A percentile compares a stretch with the other conserved stretches of the same genome.
These are phyloP conservation scores for Arctium lappa DNA, from an alignment of 129 eudicot genomes.

Conservation along the genomic window DNA sequence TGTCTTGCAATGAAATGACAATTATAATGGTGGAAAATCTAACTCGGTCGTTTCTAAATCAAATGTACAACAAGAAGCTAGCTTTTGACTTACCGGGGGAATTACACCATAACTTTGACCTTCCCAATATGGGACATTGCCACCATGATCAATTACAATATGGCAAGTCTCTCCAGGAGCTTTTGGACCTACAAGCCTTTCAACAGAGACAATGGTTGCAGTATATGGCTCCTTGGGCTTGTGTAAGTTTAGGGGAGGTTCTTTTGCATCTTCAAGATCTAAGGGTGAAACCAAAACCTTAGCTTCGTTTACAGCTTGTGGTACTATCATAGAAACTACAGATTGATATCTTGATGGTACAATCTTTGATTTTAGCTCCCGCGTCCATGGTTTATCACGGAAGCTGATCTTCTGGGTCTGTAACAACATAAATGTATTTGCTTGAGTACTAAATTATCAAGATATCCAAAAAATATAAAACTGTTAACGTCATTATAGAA, in stretches of 20 bases:
- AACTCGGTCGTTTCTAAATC: background rate
- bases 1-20: background rate
- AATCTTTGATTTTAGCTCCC: conserved; percentile 46
- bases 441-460: background rate
- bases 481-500: background rate
- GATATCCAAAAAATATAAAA: background rate
- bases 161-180: conserved; percentile 99
- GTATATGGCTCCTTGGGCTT: conserved; percentile 91
- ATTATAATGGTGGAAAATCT: background rate
- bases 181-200: conserved; percentile 83
- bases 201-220: conserved; percentile 93
- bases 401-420: conserved; percentile 54
- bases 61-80: background rate
- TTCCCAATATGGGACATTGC: conserved; percentile 98
- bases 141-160: conserved; percentile 90
- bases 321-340: conserved; percentile 66
- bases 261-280: conserved; percentile 72
- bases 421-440: conserved; percentile 24
- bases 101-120: conserved; percentile 97
- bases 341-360: conserved; percentile 37
- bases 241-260: conserved; percentile 78
- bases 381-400: conserved; percentile 49
- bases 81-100: conserved; percentile 74
- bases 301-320: conserved; percentile 54
- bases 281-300: conserved; percentile 78